Evolutionary conservation across 2,329 filamentous ascomycete genomes (phyloP).

Genomic region (Davidsoniella virescens): DNA sequence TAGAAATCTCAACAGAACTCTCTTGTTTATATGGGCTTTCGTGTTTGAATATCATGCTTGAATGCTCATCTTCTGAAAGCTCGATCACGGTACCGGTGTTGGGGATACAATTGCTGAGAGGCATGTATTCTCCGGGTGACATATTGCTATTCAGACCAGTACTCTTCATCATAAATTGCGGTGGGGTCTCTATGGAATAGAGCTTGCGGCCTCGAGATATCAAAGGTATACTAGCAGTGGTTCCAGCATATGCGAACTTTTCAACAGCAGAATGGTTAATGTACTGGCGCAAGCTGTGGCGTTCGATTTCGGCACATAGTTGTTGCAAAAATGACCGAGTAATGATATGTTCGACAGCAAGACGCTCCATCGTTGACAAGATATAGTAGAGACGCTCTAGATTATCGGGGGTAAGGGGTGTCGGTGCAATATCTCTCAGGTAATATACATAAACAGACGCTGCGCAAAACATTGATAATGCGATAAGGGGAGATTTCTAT

Average conservation of each 20-base stretch:
- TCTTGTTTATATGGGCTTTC: slow-evolving; percentile 4
- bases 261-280: slow-evolving; percentile 23
- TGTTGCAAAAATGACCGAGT: slow-evolving; percentile 77
- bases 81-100: slow-evolving; percentile 3
- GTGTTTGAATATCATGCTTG: background rate
- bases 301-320: slow-evolving; percentile 62
- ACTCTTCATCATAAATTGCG: background rate
- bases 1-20: slow-evolving; percentile 8
- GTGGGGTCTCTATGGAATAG: background rate
- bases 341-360: slow-evolving; percentile 57
- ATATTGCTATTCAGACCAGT: background rate
- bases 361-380: slow-evolving; percentile 58
- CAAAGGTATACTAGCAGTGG: slow-evolving; percentile 28
- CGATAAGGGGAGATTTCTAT: slow-evolving; percentile 42
- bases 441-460: slow-evolving; percentile 71
- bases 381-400: slow-evolving; percentile 52
- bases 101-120: background rate
- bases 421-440: slow-evolving; percentile 48
- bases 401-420: slow-evolving; percentile 34
- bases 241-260: slow-evolving; percentile 19
- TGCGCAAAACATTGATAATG: slow-evolving; percentile 73
- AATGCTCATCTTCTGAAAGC: slow-evolving; percentile 6
- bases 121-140: background rate
- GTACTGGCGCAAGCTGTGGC: slow-evolving; percentile 24
- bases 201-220: slow-evolving; percentile 20